These are phyloP conservation scores for Cyberlindnera americana DNA, from an alignment of 805 yeast species.

Conservation along the genomic window DNA sequence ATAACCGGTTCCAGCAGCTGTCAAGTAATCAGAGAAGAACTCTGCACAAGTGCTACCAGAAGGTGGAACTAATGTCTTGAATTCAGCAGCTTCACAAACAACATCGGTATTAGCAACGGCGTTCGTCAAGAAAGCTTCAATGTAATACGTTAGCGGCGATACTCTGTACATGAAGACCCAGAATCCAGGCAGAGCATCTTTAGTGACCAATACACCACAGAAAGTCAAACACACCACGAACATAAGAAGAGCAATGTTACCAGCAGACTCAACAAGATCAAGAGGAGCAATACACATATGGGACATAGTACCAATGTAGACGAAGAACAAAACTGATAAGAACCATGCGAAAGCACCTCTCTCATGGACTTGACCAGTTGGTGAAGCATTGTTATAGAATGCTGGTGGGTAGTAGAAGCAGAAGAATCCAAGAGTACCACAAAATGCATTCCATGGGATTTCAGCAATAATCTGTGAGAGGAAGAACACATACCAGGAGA, in stretches of 20 bases:
- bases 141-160: constrained; percentile 66
- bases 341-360: constrained; percentile 35
- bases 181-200: constrained; percentile 59
- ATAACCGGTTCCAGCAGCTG: constrained; percentile 28
- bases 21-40: constrained; percentile 40
- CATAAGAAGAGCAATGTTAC: constrained; percentile 51
- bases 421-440: constrained; percentile 59
- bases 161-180: constrained; percentile 77
- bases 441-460: constrained; percentile 56
- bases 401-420: constrained; percentile 73
- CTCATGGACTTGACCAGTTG: constrained; percentile 2
- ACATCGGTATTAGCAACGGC: constrained; percentile 51
- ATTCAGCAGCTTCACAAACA: constrained; percentile 46
- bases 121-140: constrained; percentile 49
- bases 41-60: constrained; percentile 55
- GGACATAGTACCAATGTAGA: constrained; percentile 56
- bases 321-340: constrained; percentile 41
- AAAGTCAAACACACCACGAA: constrained; percentile 62
- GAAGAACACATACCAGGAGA: constrained; percentile 61
- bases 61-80: constrained; percentile 48
- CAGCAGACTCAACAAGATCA: constrained; percentile 59
- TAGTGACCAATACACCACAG: constrained; percentile 72
- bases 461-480: constrained; percentile 61
- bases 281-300: constrained; percentile 56
- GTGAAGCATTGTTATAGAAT: constrained; percentile 29